Evolutionary conservation across 352 stramenopile genomes (phyloP).

Genomic region (Peronospora destructor): DNA sequence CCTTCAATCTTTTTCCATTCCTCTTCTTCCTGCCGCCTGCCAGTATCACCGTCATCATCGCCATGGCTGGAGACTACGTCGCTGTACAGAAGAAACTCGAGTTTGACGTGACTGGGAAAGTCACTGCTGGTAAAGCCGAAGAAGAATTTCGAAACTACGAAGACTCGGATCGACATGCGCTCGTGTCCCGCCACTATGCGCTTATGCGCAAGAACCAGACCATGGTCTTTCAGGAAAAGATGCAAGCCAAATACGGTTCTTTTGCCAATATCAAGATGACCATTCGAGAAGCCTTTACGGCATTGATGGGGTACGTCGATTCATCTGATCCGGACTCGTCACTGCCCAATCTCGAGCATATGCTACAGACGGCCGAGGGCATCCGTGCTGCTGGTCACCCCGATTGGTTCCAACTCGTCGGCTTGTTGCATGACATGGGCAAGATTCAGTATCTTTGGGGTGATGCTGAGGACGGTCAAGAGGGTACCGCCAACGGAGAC

Average conservation of each 20-base stretch:
- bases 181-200: slow-evolving; percentile 68
- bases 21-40: too few species aligned
- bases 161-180: slow-evolving; percentile 53
- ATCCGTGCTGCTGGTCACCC: slow-evolving; percentile 85
- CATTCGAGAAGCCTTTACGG: slow-evolving; percentile 86
- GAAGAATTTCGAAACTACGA: slow-evolving; percentile 80
- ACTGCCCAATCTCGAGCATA: slow-evolving; percentile 89
- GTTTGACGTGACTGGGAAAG: slow-evolving; percentile 35
- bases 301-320: slow-evolving; percentile 89
- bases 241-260: slow-evolving; percentile 61
- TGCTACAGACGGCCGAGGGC: slow-evolving; percentile 91
- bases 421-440: slow-evolving; percentile 90
- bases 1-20: too few species aligned
- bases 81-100: slow-evolving; percentile 5
- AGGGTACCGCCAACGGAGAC: slow-evolving; percentile 80
- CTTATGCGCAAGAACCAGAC: slow-evolving; percentile 77
- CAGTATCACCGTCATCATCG: too few species aligned
- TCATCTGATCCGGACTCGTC: slow-evolving; percentile 88
- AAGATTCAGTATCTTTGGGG: slow-evolving; percentile 94
- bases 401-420: slow-evolving; percentile 90
- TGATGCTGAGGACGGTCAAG: slow-evolving; percentile 69
- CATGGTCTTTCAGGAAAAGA: slow-evolving; percentile 60
- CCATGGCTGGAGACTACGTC: slow-evolving; percentile 15
- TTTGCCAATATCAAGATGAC: slow-evolving; percentile 84
- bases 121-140: slow-evolving; percentile 45